Base-by-base conservation (phyloP, 805 yeast genomes). In the Kazachstania bromeliacearum region DNA sequence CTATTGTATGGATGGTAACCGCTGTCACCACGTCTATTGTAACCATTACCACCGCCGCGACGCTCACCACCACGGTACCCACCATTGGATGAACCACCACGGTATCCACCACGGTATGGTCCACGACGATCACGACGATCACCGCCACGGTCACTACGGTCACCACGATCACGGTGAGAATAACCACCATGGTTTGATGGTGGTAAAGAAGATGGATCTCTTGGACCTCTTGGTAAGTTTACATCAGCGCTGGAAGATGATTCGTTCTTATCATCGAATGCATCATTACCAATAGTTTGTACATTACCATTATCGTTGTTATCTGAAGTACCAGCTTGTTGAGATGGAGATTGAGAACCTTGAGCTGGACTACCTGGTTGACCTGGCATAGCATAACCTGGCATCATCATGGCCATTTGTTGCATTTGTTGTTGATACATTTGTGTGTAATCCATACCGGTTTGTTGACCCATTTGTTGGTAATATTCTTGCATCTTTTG, bases 401-500 rank as follows among this genome's bases (percentile, higher is more conserved):
- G 52, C 59, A 49, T 50, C 46, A 42, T 42, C 42, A 39, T 39
- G 12, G 43, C 43, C 60, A 55, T 55, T 47, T 50, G 54, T 39
- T 53, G 66, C 59, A 53, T 56, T 42, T 54, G 64, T 43, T 46
- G 64, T 38, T 56, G 60, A 40, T 55, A 57, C 55, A 58, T 51
- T 42, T 58, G 61, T 26, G 51, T 42, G 32, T 56, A 55, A 39
- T 57, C 60, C 34, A 54, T 51, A 29, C 62, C 62, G 12, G 61
- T 54, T 36, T 55, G 61, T 36, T 57, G 60, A 28, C 52, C 59
- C 50, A 51, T 48, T 38, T 58, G 64, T 33, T 55, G 53, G 37
- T 52, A 53, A 43, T 73, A 73, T 46, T 70, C 75, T 52, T 72
- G 77, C 74, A 75, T 70, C 53, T 73, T 68, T 51, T 71, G 73